Evolutionary conservation across 2,329 filamentous ascomycete species (phyloP).

Genomic region (Acephala macrosclerotiorum): DNA sequence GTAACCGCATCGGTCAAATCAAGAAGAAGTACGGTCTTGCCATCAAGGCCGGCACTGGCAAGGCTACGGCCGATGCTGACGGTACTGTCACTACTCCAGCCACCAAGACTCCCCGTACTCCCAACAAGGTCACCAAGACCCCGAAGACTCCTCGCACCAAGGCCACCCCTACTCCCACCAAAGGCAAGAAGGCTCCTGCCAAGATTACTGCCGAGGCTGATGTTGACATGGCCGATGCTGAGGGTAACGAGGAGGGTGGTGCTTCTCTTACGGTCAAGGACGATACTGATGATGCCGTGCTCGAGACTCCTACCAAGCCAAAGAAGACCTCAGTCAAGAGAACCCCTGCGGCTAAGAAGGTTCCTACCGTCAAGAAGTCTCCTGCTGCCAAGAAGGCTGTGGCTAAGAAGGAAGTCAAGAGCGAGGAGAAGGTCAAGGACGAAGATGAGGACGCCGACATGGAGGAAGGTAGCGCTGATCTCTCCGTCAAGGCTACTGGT

Average conservation of each 20-base stretch:
- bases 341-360: not conserved
- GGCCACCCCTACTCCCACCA: slow-evolving; percentile 2
- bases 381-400: too few relatives aligned
- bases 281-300: not conserved
- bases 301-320: slow-evolving; percentile 7
- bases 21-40: slow-evolving; percentile 40
- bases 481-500: not conserved
- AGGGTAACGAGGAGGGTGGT: slow-evolving; percentile 15
- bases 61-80: slow-evolving; percentile 2
- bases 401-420: not conserved
- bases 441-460: not conserved
- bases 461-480: not conserved
- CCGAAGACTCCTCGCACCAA: slow-evolving; percentile 16
- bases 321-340: not conserved
- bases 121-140: slow-evolving; percentile 27
- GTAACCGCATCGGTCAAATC: slow-evolving; percentile 34
- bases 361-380: not conserved
- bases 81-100: not conserved
- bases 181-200: not conserved
- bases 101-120: not conserved
- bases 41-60: slow-evolving; percentile 8
- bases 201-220: slow-evolving; percentile 20
- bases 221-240: not conserved
- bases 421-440: not conserved
- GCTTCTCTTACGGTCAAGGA: slow-evolving; percentile 3